Conservation (phyloP, 2,329 filamentous ascomycete genomes). For the Akanthomyces uredinophilus region DNA sequence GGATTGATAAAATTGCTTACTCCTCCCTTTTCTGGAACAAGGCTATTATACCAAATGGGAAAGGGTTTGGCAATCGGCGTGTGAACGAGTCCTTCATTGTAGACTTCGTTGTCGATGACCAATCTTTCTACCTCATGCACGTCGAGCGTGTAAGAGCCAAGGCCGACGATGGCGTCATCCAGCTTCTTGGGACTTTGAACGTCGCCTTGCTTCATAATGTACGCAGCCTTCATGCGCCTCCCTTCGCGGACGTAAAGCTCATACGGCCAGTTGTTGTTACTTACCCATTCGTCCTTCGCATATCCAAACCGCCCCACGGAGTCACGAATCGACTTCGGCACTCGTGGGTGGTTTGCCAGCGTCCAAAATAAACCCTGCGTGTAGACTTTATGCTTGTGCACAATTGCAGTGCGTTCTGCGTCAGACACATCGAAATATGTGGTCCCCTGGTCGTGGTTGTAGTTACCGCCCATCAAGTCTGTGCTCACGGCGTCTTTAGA, state of each 20-base stretch:
- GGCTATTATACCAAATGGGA: not conserved
- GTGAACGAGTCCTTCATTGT: not conserved
- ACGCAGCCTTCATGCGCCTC: not conserved
- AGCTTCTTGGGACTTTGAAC: not conserved
- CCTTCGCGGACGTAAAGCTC: not conserved
- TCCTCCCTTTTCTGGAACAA: not conserved
- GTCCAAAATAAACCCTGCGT: not conserved
- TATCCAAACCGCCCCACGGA: not conserved
- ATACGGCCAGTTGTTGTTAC: not conserved
- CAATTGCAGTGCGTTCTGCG: not conserved
- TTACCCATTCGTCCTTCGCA: not conserved
- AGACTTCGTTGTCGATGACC: not conserved
- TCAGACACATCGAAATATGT: not conserved
- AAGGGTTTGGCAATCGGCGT: not conserved
- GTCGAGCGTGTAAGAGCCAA: not conserved
- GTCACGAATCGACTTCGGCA: not conserved
- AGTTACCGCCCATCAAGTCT: conserved; percentile 2
- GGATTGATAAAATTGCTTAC: not conserved
- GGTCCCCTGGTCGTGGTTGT: not conserved
- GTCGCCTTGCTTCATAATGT: not conserved
- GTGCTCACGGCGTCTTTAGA: not conserved
- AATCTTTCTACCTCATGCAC: not conserved
- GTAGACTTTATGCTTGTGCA: not conserved
- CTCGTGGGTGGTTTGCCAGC: not conserved
- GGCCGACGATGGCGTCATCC: not conserved